These are phyloP conservation scores for Phytophthora fragariaefolia DNA, from an alignment of 352 stramenopile genomes.

Conservation along the genomic window DNA sequence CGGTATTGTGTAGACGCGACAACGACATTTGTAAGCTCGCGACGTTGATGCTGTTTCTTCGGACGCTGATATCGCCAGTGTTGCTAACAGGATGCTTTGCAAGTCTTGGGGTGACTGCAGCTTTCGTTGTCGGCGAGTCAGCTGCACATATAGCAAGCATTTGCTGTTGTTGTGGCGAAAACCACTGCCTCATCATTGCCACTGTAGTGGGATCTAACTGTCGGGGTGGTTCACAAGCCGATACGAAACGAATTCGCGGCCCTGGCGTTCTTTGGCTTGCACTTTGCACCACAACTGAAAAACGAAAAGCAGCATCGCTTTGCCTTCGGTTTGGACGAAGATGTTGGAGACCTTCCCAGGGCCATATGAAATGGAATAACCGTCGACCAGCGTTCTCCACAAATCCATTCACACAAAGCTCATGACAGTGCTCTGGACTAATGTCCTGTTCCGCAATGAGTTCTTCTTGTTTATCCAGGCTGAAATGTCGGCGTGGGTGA, in stretches of 20 bases:
- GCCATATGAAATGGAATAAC: slow-evolving; percentile 73
- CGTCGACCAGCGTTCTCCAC: slow-evolving; percentile 64
- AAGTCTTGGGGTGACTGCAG: background rate
- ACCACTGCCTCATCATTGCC: slow-evolving; percentile 34
- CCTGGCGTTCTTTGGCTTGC: slow-evolving; percentile 20
- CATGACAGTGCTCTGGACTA: slow-evolving; percentile 71
- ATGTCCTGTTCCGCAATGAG: slow-evolving; percentile 61
- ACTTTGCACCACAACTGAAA: slow-evolving; percentile 47
- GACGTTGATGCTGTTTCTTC: slow-evolving; percentile 33
- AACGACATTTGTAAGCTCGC: slow-evolving; percentile 25
- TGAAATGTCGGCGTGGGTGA: slow-evolving; percentile 28
- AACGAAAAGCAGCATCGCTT: slow-evolving; percentile 21
- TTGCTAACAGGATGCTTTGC: background rate
- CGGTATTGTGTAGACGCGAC: slow-evolving; percentile 7
- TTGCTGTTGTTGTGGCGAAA: slow-evolving; percentile 21
- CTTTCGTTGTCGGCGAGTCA: background rate
- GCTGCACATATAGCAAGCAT: slow-evolving; percentile 31
- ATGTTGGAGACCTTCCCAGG: slow-evolving; percentile 59
- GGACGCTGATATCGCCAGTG: background rate
- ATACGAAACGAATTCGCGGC: slow-evolving; percentile 63
- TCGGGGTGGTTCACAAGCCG: slow-evolving; percentile 32
- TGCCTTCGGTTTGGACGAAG: slow-evolving; percentile 34
- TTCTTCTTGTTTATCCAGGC: slow-evolving; percentile 39
- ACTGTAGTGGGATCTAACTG: slow-evolving; percentile 35
- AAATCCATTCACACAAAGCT: slow-evolving; percentile 77